Base-by-base conservation (phyloP, 2,329 filamentous ascomycete genomes). In the Coleophoma cylindrospora region DNA sequence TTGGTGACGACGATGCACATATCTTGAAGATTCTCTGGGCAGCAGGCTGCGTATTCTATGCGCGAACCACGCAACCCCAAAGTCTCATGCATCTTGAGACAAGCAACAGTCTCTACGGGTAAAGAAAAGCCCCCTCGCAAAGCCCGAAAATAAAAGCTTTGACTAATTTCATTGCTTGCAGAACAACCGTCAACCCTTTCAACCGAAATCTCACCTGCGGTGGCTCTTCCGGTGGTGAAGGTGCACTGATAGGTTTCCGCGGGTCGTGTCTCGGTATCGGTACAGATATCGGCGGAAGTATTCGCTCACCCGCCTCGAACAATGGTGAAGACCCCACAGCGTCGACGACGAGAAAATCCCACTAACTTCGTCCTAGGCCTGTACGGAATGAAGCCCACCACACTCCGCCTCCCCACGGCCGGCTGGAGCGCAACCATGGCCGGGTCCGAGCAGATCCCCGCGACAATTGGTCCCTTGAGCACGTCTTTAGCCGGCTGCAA, bases 191-290 rank as follows among this genome's bases (percentile, higher is more conserved):
- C 40, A 81, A 81, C 55, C 78, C 79, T 0, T 72, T 70, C 60
- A 80, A 82, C 58, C 68, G 66, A 1, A 69, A 65, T 2, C 60
- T 81, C 21, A 76, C 76, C 0, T 59, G 69, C 15, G 79, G 79
- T 6, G 79, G 79, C 2, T 76, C 72, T 4, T 77, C 74, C 7
- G 79, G 80, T 40, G 79, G 79, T 41, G 79, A 83, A 63, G 77
- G 77, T 1, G 77, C 79, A 0, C 62, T 82, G 3, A 50, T 80
- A 12, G 78, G 71, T 1, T 65, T 80, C 21, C 64, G 71, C 19
- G 78, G 78, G 10, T 78, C 73, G 12, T 70, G 69, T 59, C 64
- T 82, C 10, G 79, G 78, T 1, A 73, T 82, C 43, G 79, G 75
- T 1, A 74, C 73, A 5, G 76, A 79, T 55, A 78, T 80, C 50